Base-by-base conservation (phyloP, 176 grass and related monocot species). In the Bonia amplexicaulis region DNA sequence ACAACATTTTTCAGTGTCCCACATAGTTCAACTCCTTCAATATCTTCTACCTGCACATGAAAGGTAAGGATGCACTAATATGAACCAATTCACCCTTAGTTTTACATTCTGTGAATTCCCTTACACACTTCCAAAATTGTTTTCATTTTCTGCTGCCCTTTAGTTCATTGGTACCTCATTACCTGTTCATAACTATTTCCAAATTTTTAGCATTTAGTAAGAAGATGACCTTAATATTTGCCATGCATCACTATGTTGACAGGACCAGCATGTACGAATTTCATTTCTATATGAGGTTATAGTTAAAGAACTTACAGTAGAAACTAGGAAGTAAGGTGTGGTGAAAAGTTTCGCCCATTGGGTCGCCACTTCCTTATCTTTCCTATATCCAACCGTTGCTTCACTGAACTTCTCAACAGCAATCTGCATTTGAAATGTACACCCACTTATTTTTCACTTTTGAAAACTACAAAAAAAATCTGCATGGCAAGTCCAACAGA, bases 1-100 rank as follows among this genome's bases (percentile, higher is more conserved):
- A 98, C 91, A 1, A 98, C 84, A 88, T 98, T 98, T 91, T 98
- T 98, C 83, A 98, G 88, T 54, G 96, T 95, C 51, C 93, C 96
- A 84, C 96, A 98, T 35, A 98, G 88, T 85, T 98, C 96, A 54
- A 98, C 93, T 78, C 96, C 96, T 83, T 95, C 93, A 45, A 95
- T 90, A 88, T 95, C 96, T 85, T 98, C 90, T 42, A 93, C 96
- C 96, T 98, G 85, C 59, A 85, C 22, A 79, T 9, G 58, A 57
- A 46, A 13, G 63, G 62, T 33, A 54, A 8, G 5, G 45, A 76
- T 51, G 39, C 6, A 78, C 19, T 0, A 19, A 72, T 74, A 69
- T 61, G 61, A 76, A 61, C 39, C 4, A 61, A 79, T 58, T 79
- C 13, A 39, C 11, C 37, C 1, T 37, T 69, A 9, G 49, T 87